Conservation (phyloP, 2,329 filamentous ascomycete species). For the Trichoderma koningiopsis region DNA sequence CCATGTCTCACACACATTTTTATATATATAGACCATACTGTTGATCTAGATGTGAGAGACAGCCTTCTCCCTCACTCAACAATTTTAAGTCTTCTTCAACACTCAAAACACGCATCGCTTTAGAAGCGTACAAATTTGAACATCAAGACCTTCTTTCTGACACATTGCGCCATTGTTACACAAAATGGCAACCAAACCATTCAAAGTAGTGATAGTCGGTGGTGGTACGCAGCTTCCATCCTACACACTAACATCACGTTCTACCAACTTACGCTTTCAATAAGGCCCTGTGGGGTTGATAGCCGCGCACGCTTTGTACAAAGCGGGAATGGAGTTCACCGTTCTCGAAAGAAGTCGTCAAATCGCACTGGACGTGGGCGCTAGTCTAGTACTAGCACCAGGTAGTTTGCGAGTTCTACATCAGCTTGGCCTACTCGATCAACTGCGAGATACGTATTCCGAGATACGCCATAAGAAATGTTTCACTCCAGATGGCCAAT, state of each 20-base stretch:
- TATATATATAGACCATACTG: not conserved
- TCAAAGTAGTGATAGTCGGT: slow-evolving; percentile 6
- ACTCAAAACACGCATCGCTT: not conserved
- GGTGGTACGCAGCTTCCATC: not conserved
- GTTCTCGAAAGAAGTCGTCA: slow-evolving; percentile 40
- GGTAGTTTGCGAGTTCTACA: slow-evolving; percentile 36
- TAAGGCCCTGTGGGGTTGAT: slow-evolving; percentile 34
- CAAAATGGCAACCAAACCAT: not conserved
- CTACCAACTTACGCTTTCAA: not conserved
- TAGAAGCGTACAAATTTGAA: not conserved
- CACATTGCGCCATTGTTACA: no score
- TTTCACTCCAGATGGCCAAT: slow-evolving; percentile 34
- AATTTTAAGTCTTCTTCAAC: no score
- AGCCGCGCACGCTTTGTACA: slow-evolving; percentile 33
- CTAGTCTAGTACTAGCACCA: slow-evolving; percentile 38
- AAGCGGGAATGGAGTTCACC: slow-evolving; percentile 42
- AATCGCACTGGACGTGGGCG: slow-evolving; percentile 35
- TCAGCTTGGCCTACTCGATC: slow-evolving; percentile 38
- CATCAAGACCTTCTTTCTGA: not conserved
- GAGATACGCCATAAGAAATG: slow-evolving; percentile 30
- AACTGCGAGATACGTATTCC: slow-evolving; percentile 31
- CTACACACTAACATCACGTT: no score
- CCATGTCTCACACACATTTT: not conserved
- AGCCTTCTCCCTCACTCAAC: no score
- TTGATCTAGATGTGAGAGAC: not conserved